phyloP scores from a whole-genome alignment of 2,329 filamentous ascomycete genomes.

The Hymenoscyphus scutula region DNA sequence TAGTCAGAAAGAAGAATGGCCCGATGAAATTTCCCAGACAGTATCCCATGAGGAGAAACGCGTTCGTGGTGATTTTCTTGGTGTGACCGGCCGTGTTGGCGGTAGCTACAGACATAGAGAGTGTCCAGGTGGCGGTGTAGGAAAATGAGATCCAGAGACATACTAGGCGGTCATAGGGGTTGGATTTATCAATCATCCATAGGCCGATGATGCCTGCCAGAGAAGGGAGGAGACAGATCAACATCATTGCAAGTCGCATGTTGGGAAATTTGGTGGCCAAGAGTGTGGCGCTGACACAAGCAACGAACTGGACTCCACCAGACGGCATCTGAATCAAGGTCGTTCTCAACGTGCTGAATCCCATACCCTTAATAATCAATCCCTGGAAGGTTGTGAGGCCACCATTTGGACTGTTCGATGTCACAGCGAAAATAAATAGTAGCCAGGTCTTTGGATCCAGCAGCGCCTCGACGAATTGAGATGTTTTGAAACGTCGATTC shows the following conservation, averaged over 20 bases:
- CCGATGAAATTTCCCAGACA: background rate
- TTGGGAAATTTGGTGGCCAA: background rate
- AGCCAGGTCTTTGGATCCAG: slow-evolving; percentile 27
- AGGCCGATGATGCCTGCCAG: background rate
- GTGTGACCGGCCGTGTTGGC: slow-evolving; percentile 43
- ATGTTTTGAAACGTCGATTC: slow-evolving; percentile 24
- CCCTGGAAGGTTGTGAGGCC: background rate
- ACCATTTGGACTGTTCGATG: slow-evolving; percentile 54
- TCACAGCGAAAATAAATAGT: slow-evolving; percentile 47
- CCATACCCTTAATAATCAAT: background rate
- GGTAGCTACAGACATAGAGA: slow-evolving; percentile 29
- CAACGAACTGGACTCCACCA: slow-evolving; percentile 37
- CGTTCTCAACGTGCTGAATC: slow-evolving; percentile 26
- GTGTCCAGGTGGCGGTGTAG: background rate
- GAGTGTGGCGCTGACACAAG: slow-evolving; percentile 30
- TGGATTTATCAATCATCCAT: background rate
- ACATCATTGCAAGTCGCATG: background rate
- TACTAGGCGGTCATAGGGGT: background rate
- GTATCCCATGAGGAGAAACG: slow-evolving; percentile 58
- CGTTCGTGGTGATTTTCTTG: slow-evolving; percentile 45
- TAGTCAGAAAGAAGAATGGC: slow-evolving; percentile 1
- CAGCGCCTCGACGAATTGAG: slow-evolving; percentile 26
- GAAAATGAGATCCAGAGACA: background rate
- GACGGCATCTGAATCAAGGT: slow-evolving; percentile 59
- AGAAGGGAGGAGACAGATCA: background rate